These are phyloP conservation scores for Wickerhamomyces bovis DNA, from an alignment of 805 yeast species.

Conservation along the genomic window DNA sequence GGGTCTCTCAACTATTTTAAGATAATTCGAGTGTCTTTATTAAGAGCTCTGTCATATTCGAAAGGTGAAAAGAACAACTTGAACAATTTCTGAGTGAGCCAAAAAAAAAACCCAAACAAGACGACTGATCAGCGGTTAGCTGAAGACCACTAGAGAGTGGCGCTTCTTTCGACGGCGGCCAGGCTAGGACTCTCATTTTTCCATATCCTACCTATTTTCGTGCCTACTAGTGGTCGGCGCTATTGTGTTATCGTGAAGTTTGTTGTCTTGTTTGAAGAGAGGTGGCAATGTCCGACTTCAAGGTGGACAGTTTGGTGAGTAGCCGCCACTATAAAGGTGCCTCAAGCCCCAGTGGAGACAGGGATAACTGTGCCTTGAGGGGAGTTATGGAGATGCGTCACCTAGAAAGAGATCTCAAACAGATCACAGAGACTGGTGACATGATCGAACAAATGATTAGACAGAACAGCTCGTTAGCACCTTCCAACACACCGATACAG, in stretches of 20 bases:
- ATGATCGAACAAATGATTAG: neutral
- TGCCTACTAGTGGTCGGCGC: neutral
- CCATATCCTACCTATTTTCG: neutral
- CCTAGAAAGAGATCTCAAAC: neutral
- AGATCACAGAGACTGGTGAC: neutral
- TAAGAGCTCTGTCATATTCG: neutral
- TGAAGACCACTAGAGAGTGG: neutral
- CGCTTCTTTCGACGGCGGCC: neutral
- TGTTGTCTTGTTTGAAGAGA: no score
- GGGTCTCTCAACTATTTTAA: no score
- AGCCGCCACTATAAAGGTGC: no score
- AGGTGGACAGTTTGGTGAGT: no score
- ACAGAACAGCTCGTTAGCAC: neutral
- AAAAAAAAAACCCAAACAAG: neutral
- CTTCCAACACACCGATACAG: constrained; percentile 8
- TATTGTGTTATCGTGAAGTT: neutral
- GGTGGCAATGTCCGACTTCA: neutral
- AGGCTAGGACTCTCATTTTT: neutral
- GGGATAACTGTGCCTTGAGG: neutral
- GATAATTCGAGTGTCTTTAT: no score
- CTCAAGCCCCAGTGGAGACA: neutral
- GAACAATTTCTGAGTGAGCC: neutral
- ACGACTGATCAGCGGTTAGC: neutral
- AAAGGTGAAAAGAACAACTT: neutral
- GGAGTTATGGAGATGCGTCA: neutral